Evolutionary conservation across 2,329 filamentous ascomycete genomes (phyloP).

Genomic region (Didymella pinodella): DNA sequence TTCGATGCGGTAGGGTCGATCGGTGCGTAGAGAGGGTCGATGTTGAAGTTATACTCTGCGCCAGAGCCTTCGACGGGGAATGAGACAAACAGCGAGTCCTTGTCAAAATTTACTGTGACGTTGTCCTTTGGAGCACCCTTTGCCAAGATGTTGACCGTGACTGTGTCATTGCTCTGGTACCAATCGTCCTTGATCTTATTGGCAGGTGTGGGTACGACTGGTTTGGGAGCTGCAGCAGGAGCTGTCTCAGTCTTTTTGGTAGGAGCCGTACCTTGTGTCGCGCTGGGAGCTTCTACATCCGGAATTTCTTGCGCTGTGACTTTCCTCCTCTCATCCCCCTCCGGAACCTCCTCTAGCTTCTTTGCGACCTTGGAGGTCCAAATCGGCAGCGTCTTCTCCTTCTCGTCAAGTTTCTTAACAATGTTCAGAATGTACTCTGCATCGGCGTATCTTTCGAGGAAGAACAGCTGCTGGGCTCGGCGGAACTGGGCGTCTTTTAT

Average conservation of each 20-base stretch:
- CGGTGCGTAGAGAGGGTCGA: slow-evolving; percentile 71
- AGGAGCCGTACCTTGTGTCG: slow-evolving; percentile 26
- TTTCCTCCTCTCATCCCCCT: slow-evolving; percentile 57
- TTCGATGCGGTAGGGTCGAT: slow-evolving; percentile 70
- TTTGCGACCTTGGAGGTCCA: slow-evolving; percentile 65
- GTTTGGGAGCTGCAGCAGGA: slow-evolving; percentile 30
- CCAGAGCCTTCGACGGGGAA: slow-evolving; percentile 64
- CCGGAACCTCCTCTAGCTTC: slow-evolving; percentile 60
- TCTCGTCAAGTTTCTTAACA: slow-evolving; percentile 61
- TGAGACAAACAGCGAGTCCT: slow-evolving; percentile 61
- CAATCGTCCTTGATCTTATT: slow-evolving; percentile 73
- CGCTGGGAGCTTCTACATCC: slow-evolving; percentile 55
- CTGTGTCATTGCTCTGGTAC: slow-evolving; percentile 69
- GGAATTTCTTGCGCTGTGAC: slow-evolving; percentile 60
- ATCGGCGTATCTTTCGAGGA: slow-evolving; percentile 75
- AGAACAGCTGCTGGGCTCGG: slow-evolving; percentile 76
- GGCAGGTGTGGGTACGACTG: slow-evolving; percentile 53
- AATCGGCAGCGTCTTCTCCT: slow-evolving; percentile 62
- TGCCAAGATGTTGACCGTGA: slow-evolving; percentile 71
- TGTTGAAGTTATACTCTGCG: slow-evolving; percentile 66
- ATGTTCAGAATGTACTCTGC: slow-evolving; percentile 73
- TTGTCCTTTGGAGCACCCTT: slow-evolving; percentile 69
- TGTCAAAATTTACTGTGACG: slow-evolving; percentile 61
- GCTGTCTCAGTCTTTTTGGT: slow-evolving; percentile 6
- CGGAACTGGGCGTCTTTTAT: slow-evolving; percentile 85